Percentiles rank a stretch among this genome's conserved stretches.
Evolutionary conservation across 176 grass and related monocot species (phyloP).

Genomic region (Rhynchospora tenuis): DNA sequence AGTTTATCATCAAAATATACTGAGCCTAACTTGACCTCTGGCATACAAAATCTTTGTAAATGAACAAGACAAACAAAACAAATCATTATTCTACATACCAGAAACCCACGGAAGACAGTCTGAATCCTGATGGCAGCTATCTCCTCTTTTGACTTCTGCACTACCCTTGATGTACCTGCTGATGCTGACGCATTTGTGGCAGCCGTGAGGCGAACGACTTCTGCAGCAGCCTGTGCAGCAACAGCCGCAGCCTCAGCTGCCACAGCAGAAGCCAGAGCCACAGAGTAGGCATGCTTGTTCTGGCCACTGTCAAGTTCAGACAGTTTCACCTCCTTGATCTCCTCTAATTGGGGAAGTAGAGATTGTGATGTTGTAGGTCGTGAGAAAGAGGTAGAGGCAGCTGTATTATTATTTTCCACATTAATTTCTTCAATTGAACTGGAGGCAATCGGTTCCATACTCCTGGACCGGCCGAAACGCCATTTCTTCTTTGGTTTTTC

Average conservation of each 20-base stretch:
- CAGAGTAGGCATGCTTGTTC: constrained; percentile 68
- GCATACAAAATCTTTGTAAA: not conserved
- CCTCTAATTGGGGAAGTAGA: constrained; percentile 32
- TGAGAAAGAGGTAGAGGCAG: constrained; percentile 13
- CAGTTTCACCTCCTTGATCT: constrained; percentile 52
- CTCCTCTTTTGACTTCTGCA: constrained; percentile 50
- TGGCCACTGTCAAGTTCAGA: constrained; percentile 47
- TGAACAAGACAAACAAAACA: not conserved
- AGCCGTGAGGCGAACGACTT: constrained; percentile 74
- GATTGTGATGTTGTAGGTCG: constrained; percentile 20
- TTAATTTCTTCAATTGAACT: constrained; percentile 13
- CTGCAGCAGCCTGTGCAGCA: constrained; percentile 76
- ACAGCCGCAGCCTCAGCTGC: constrained; percentile 81
- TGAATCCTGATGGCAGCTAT: constrained; percentile 79
- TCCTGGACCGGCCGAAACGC: constrained; percentile 42
- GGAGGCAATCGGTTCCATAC: constrained; percentile 20
- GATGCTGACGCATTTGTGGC: not conserved
- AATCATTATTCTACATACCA: constrained; percentile 35
- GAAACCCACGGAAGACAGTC: constrained; percentile 76
- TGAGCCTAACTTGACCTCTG: not conserved
- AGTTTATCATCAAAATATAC: not conserved
- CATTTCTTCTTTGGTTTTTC: constrained; percentile 52
- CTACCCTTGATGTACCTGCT: constrained; percentile 13
- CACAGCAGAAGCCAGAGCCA: constrained; percentile 70
- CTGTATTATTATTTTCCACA: constrained; percentile 21